These are phyloP conservation scores for Durotheca rogersii DNA, from an alignment of 495 filamentous ascomycete species.

Conservation along the genomic window DNA sequence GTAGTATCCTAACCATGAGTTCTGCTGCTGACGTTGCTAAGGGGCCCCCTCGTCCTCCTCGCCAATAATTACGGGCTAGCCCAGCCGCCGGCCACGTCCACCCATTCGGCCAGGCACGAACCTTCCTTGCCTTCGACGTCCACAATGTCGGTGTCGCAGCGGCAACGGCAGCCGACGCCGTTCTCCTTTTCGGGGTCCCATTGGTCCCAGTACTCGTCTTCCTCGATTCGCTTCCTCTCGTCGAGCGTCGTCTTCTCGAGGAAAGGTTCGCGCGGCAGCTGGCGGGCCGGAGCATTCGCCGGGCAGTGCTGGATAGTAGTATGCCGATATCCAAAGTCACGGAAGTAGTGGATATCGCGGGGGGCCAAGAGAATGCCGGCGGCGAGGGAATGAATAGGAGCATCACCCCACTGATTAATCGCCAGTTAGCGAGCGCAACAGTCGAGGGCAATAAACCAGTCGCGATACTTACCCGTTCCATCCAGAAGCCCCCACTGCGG, in stretches of 20 bases:
- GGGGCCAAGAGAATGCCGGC: constrained; percentile 83
- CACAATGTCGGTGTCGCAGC: constrained; percentile 96
- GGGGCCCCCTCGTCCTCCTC: too few species aligned
- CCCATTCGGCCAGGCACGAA: constrained; percentile 94
- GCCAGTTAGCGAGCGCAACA: constrained; percentile 16
- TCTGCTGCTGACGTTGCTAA: too few species aligned
- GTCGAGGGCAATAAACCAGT: background rate
- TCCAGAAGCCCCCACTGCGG: constrained; percentile 96
- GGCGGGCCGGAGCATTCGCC: constrained; percentile 88
- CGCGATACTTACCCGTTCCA: constrained; percentile 75
- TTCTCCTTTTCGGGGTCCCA: constrained; percentile 89
- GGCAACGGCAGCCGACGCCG: constrained; percentile 94
- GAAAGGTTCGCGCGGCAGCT: constrained; percentile 77
- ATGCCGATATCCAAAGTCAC: constrained; percentile 97
- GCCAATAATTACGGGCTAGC: constrained; percentile 60
- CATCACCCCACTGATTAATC: constrained; percentile 94
- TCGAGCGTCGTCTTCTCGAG: constrained; percentile 83
- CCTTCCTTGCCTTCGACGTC: constrained; percentile 97
- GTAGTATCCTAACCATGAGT: constrained; percentile 24
- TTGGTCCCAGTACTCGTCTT: constrained; percentile 95
- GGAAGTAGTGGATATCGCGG: constrained; percentile 95
- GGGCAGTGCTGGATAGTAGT: constrained; percentile 99
- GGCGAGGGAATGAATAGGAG: constrained; percentile 96
- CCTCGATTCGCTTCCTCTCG: constrained; percentile 83
- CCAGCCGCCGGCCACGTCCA: constrained; percentile 96